Percentiles rank a stretch among this genome's conserved stretches.
These are phyloP conservation scores for Punica granatum DNA, from an alignment of 345 rosid genomes.

Conservation along the genomic window DNA sequence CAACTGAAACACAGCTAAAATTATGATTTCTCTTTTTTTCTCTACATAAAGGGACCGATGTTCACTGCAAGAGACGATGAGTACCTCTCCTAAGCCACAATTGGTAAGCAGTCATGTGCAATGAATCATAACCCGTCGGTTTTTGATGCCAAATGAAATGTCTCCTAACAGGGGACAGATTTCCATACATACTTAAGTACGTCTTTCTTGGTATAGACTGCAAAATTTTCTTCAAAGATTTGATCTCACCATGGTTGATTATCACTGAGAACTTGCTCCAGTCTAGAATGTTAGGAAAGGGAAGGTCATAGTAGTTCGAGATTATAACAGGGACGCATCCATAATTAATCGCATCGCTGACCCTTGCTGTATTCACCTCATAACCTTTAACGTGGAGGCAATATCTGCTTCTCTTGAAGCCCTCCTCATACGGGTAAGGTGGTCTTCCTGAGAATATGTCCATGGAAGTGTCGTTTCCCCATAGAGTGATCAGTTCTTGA, in stretches of 20 bases:
- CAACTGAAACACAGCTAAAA: background rate
- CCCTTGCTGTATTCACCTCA: constrained; percentile 37
- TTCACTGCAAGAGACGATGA: constrained; percentile 14
- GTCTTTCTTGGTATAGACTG: constrained; percentile 16
- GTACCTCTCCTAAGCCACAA: constrained; percentile 32
- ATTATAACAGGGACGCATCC: constrained; percentile 38
- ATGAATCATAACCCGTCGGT: constrained; percentile 31
- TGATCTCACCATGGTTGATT: constrained; percentile 25
- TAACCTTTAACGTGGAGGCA: constrained; percentile 43
- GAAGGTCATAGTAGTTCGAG: constrained; percentile 38
- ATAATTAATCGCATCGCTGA: constrained; percentile 34
- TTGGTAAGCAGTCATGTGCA: constrained; percentile 45
- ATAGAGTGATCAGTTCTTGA: constrained; percentile 19
- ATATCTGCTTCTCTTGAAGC: constrained; percentile 32
- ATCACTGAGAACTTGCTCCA: constrained; percentile 37
- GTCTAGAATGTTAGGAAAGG: constrained; percentile 32
- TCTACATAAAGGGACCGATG: background rate
- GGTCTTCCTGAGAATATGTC: constrained; percentile 21
- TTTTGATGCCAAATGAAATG: constrained; percentile 37
- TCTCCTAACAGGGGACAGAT: constrained; percentile 23
- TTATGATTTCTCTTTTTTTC: background rate
- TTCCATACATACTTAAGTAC: constrained; percentile 24
- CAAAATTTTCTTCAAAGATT: constrained; percentile 18
- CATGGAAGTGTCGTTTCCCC: constrained; percentile 28
- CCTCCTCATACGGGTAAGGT: constrained; percentile 28